Percentiles rank a stretch among this genome's conserved stretches.
Conservation (phyloP, 2,329 filamentous ascomycete species). For the Curvularia hawaiiensis region DNA sequence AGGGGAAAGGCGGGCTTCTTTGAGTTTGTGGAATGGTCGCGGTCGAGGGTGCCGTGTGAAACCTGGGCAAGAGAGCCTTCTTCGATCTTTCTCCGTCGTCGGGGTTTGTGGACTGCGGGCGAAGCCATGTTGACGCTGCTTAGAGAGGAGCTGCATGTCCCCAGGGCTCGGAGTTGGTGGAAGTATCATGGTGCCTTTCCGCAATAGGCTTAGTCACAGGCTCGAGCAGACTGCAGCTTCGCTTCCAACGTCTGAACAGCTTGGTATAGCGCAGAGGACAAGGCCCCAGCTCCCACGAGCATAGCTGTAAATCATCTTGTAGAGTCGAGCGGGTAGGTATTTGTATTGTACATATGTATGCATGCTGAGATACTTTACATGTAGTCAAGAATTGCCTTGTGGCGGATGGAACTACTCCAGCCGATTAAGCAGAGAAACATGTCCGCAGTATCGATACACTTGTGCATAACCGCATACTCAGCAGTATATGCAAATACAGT, state of each 20-base stretch:
- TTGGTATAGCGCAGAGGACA: background rate
- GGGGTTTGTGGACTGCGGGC: slow-evolving; percentile 47
- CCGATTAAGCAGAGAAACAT: background rate
- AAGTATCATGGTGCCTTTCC: slow-evolving; percentile 11
- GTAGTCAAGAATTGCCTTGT: background rate
- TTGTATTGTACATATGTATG: background rate
- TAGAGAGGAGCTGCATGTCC: slow-evolving; percentile 3
- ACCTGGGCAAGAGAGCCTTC: slow-evolving; percentile 46
- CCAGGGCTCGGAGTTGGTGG: slow-evolving; percentile 17
- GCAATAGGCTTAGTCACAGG: slow-evolving; percentile 8
- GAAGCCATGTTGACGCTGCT: slow-evolving; percentile 37
- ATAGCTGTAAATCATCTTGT: background rate
- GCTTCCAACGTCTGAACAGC: background rate
- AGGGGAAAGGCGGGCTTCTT: slow-evolving; percentile 80
- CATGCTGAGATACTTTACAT: background rate
- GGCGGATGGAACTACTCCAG: background rate
- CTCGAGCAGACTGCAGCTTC: background rate
- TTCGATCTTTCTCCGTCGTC: slow-evolving; percentile 52
- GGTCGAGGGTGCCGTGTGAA: slow-evolving; percentile 51
- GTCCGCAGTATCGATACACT: background rate
- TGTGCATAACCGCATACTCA: background rate
- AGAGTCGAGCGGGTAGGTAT: background rate
- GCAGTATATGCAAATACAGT: background rate
- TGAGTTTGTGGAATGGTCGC: slow-evolving; percentile 52
- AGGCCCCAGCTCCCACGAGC: no score